These are phyloP conservation scores for Amaranthus palmeri DNA, from an alignment of 148 eudicot genomes.

Conservation along the genomic window DNA sequence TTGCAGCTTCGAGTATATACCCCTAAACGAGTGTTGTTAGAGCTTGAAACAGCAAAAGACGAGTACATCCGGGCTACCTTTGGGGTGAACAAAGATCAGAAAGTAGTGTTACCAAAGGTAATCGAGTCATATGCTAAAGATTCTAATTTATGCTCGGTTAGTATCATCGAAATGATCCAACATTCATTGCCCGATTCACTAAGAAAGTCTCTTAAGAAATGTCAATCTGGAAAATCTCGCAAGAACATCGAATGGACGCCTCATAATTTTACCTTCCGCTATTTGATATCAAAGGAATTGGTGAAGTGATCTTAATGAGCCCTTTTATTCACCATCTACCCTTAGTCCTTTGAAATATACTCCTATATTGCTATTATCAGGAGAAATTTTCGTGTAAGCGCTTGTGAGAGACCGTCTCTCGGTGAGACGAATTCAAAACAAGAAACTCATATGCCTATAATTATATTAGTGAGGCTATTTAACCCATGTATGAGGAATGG, in stretches of 20 bases:
- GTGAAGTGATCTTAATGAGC: constrained; percentile 33
- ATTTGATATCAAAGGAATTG: constrained; percentile 69
- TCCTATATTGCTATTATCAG: background rate
- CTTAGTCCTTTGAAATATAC: constrained; percentile 4
- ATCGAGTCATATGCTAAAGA: constrained; percentile 80
- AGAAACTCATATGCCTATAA: no score
- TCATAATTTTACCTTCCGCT: constrained; percentile 71
- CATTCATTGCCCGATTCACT: constrained; percentile 68
- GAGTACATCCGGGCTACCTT: constrained; percentile 95
- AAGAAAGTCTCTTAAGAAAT: constrained; percentile 63
- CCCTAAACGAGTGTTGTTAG: constrained; percentile 68
- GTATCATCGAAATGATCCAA: constrained; percentile 71
- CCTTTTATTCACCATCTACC: constrained; percentile 3
- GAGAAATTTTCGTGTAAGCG: background rate
- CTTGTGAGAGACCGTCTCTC: no score
- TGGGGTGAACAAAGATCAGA: constrained; percentile 77
- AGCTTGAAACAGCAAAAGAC: constrained; percentile 89
- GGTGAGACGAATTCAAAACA: no score
- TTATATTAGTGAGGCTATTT: no score
- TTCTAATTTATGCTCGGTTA: constrained; percentile 52
- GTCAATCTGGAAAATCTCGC: constrained; percentile 46
- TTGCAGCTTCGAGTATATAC: constrained; percentile 79
- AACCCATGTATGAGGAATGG: no score
- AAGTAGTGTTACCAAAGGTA: constrained; percentile 61
- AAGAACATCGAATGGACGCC: constrained; percentile 78